phyloP scores from a whole-genome alignment of 2,329 filamentous ascomycete species.

The Hawksworthiomyces lignivorus region DNA sequence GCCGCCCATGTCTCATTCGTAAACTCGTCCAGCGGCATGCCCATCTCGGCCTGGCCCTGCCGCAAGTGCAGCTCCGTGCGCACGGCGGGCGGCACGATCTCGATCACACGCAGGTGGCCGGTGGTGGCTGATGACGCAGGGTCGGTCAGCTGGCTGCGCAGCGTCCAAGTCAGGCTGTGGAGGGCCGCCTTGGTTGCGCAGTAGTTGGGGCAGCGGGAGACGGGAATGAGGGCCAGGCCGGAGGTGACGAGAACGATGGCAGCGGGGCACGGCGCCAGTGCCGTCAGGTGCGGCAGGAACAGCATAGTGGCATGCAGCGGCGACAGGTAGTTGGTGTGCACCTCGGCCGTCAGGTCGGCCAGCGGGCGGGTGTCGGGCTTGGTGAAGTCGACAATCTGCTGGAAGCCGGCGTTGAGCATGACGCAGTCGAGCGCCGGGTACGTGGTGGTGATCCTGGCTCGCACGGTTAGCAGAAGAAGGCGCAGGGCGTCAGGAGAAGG shows the following conservation, averaged over 20 bases:
- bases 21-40: constrained; percentile 23
- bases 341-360: constrained; percentile 22
- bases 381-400: constrained; percentile 39
- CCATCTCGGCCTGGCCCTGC: constrained; percentile 25
- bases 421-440: constrained; percentile 48
- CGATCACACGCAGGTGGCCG: constrained; percentile 33
- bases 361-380: constrained; percentile 30
- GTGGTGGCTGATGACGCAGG: too few species aligned
- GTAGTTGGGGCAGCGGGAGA: constrained; percentile 40
- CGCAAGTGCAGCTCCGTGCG: constrained; percentile 41
- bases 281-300: constrained; percentile 21
- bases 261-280: constrained; percentile 24
- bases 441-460: constrained; percentile 23
- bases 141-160: constrained; percentile 22
- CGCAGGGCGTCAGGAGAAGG: too few species aligned
- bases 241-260: constrained; percentile 19
- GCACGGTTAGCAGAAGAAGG: too few species aligned
- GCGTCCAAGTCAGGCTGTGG: constrained; percentile 26
- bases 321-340: constrained; percentile 15
- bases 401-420: constrained; percentile 50
- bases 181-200: constrained; percentile 47
- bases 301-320: constrained; percentile 17
- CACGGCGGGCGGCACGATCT: constrained; percentile 40
- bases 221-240: constrained; percentile 37
- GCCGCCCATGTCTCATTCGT: constrained; percentile 36